Evolutionary conservation across 139 green algal genomes (phyloP).

Genomic region (Ettlia oleoabundans): DNA sequence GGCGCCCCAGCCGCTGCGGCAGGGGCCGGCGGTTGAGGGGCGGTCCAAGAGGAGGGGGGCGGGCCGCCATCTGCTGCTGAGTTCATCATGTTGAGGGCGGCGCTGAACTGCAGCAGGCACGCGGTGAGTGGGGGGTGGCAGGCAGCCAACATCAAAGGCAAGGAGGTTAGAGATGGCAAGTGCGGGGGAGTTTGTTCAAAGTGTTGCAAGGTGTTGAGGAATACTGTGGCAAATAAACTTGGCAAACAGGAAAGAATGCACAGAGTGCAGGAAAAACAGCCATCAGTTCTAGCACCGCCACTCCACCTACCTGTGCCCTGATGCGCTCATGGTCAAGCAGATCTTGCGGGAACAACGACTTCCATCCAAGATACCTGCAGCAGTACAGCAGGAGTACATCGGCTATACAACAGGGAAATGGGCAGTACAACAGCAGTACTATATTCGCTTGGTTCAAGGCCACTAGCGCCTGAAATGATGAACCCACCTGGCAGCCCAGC

Average conservation of each 20-base stretch:
- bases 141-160: background rate
- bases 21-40: conserved; percentile 6
- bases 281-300: no score
- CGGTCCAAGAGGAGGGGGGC: conserved; percentile 19
- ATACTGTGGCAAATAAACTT: no score
- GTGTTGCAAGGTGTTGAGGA: no score
- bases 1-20: background rate
- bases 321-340: conserved; percentile 83
- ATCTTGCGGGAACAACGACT: conserved; percentile 63
- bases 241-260: no score
- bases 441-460: no score
- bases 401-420: no score
- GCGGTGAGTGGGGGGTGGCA: no score
- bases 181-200: background rate
- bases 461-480: no score
- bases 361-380: conserved; percentile 91
- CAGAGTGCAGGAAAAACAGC: no score
- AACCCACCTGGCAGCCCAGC: no score
- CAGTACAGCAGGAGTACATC: no score
- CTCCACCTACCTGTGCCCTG: conserved; percentile 47
- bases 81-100: conserved; percentile 93
- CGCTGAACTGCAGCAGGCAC: conserved; percentile 73
- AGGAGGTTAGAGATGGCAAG: background rate
- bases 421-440: no score
- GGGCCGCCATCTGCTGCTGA: conserved; percentile 64